Evolutionary conservation across 2,329 filamentous ascomycete genomes (phyloP).

Genomic region (Neonectria hederae): DNA sequence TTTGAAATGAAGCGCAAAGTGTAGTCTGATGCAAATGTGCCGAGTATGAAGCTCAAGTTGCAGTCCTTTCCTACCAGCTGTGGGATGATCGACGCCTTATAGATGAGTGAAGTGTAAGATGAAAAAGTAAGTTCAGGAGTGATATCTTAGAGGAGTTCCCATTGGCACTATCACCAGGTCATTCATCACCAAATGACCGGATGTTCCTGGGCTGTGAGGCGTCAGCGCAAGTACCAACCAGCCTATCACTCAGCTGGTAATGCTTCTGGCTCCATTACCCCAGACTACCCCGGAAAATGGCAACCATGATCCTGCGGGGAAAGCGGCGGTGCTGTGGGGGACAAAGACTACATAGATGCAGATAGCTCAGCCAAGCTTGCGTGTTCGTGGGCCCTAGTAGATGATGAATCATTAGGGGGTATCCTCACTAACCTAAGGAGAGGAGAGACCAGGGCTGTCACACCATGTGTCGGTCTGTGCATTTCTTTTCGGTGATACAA

Average conservation of each 20-base stretch:
- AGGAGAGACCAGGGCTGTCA: neutral
- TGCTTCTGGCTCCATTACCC: constrained; percentile 14
- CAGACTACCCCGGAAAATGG: constrained; percentile 35
- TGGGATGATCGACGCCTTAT: constrained; percentile 24
- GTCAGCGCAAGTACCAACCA: neutral
- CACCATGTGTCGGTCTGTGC: neutral
- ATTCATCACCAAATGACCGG: constrained; percentile 1
- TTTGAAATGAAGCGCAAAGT: neutral
- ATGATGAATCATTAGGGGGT: constrained; percentile 24
- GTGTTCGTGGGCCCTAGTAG: neutral
- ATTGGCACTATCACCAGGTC: constrained; percentile 9
- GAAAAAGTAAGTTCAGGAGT: neutral
- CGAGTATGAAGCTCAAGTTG: neutral
- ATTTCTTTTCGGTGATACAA: neutral
- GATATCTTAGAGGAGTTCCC: neutral
- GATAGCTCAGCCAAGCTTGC: neutral
- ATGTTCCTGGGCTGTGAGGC: neutral
- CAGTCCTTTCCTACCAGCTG: neutral
- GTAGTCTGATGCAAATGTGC: neutral
- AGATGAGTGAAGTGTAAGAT: constrained; percentile 3
- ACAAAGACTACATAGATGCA: neutral
- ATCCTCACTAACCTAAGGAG: neutral
- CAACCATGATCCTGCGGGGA: constrained; percentile 26
- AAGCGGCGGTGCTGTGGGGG: constrained; percentile 6
- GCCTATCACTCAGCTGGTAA: neutral